These are phyloP conservation scores for Filobasidium uniguttulatum DNA, from an alignment of 1,284 basidiomycete species.

Conservation along the genomic window DNA sequence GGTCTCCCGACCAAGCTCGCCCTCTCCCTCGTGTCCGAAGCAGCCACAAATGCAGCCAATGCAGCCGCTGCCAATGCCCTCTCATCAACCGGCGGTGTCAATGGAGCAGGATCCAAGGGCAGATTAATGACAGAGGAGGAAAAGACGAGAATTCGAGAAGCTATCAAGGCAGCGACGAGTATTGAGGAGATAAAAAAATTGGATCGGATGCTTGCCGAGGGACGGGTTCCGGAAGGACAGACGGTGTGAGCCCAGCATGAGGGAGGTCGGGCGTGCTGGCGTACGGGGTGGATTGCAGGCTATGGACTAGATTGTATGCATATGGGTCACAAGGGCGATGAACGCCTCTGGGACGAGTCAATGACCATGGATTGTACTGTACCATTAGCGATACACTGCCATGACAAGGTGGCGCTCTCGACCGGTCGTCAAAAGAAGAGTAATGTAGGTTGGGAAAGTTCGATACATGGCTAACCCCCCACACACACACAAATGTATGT, in stretches of 20 bases:
- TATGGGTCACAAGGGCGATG: no score
- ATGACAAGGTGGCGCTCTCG: no score
- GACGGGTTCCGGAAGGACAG: slow-evolving; percentile 51
- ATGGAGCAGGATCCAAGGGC: slow-evolving; percentile 36
- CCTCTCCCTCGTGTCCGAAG: slow-evolving; percentile 50
- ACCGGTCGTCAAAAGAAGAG: no score
- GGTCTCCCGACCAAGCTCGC: slow-evolving; percentile 67
- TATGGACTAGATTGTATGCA: no score
- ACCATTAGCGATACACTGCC: no score
- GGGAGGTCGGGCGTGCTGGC: no score
- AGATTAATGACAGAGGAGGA: slow-evolving; percentile 86
- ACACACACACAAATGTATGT: no score
- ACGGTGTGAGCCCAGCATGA: slow-evolving; percentile 5
- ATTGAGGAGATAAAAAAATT: slow-evolving; percentile 79
- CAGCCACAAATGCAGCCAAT: slow-evolving; percentile 40
- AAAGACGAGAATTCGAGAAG: slow-evolving; percentile 72
- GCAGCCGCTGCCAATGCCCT: slow-evolving; percentile 43
- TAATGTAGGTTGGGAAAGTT: no score
- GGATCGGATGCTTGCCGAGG: slow-evolving; percentile 75
- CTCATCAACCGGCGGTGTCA: slow-evolving; percentile 13
- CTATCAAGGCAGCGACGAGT: slow-evolving; percentile 77
- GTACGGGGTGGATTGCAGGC: no score
- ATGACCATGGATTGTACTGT: no score
- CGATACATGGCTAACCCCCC: no score
- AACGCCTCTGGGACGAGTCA: no score